A percentile compares a stretch with the other conserved stretches of the same genome.
Conservation (phyloP, 495 filamentous ascomycete genomes). For the Melanomma pulvis-pyrius region DNA sequence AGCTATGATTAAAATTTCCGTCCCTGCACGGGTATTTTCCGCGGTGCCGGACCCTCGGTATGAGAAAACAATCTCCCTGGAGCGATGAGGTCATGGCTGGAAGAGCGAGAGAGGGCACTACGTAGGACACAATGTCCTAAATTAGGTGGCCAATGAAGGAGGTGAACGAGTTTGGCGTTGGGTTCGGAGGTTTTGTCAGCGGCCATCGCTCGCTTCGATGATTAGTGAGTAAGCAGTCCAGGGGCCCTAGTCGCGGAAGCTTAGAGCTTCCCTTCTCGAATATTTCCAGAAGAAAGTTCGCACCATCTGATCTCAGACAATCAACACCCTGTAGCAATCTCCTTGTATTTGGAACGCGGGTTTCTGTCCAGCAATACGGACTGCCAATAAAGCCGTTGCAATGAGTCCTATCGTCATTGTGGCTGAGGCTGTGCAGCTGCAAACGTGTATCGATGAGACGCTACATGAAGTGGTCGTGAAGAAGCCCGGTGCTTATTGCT, state of each 20-base stretch:
- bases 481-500: constrained; percentile 17
- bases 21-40: constrained; percentile 6
- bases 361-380: constrained; percentile 11
- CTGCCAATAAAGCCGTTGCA: constrained; percentile 3
- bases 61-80: constrained; percentile 15
- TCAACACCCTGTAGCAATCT: constrained; percentile 18
- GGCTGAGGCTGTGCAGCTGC: constrained; percentile 20
- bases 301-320: constrained; percentile 30
- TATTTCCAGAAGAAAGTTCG: constrained; percentile 1
- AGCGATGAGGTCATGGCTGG: constrained; percentile 28
- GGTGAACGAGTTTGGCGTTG: background rate
- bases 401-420: constrained; percentile 15
- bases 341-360: constrained; percentile 9
- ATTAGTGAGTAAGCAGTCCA: constrained; percentile 15
- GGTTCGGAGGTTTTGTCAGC: constrained; percentile 31
- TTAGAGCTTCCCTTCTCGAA: constrained; percentile 23
- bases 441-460: constrained; percentile 16
- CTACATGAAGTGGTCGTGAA: background rate
- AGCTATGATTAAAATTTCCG: constrained; percentile 26
- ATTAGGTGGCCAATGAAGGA: constrained; percentile 20
- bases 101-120: background rate
- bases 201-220: constrained; percentile 19
- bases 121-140: constrained; percentile 11
- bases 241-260: constrained; percentile 4
- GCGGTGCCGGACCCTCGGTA: background rate